Base-by-base conservation (phyloP, 1,284 basidiomycete species). In the Ganoderma resinaceum region DNA sequence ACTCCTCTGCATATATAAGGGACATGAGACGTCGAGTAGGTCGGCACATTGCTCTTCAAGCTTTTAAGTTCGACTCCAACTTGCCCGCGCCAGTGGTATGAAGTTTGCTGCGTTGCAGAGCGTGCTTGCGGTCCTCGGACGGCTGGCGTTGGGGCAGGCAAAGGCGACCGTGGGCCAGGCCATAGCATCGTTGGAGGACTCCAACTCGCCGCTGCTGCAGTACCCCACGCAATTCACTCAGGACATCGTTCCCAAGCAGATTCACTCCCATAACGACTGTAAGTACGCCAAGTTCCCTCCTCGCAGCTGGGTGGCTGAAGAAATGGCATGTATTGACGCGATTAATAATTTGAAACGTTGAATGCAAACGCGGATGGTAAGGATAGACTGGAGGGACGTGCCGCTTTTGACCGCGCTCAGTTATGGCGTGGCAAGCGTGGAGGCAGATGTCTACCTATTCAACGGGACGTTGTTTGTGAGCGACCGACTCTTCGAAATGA, bases 201-300 rank as follows among this genome's bases (percentile, higher is more conserved):
- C 81, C 42, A 83, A 85, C 65, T 82, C 85, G n/a, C 78, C 79
- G 23, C 73, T 84, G 23, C 73, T 86, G 60, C 78, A 76, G 33
- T 87, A 86, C 74, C 85, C 86, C 2, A 85, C 85, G 1, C 83
- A 86, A 72, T 83, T 85, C 68, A 86, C 86, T 1, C 85, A 86
- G 72, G 78, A 79, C 64, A 84, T 87, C 59, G 79, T 86, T 23
- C 86, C 86, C 1, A 87, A 86, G 73, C 68, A 70, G 6, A 87
- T 88, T 35, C 86, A 87, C 73, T 87, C 86, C 0, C 86, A 88
- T 72, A 88, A 87, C 72, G 85, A 87, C 66, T 87, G 86, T 87
- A 66, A 75, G 82, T 76, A 31, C 52, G 8, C 9, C 43, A 38
- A 12, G 14, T 12, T 38, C 9, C 14, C 9, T 12, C 37, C 9